Evolutionary conservation across 1,139 yeast genomes (phyloP), one percentile per base, ranked within the genome.

Genomic region (Blastobotrys elegans): DNA sequence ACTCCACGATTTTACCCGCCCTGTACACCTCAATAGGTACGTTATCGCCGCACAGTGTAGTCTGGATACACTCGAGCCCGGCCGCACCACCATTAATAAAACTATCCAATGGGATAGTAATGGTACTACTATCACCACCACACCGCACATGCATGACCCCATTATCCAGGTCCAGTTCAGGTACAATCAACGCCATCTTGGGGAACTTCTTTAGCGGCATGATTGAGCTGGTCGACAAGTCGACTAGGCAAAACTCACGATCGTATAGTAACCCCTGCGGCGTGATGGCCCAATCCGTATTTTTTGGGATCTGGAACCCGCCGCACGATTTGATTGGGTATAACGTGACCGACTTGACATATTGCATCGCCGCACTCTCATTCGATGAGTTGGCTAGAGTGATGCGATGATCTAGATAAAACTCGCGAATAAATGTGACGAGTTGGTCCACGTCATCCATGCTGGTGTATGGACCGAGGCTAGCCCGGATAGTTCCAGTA

Each of bases 251-350:
- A 49, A 70, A 71, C 49, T 60, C 60, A 10, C 76, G 56, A 52
- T 72, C 76, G 56, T 62, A 66, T 44, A 64, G 53, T 24, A 72
- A 56, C 1, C 75, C 74, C 7, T 49, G 50, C 3, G 46, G 46
- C 1, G 48, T 47, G 1, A 71, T 56, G 3, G 52, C 48, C 73
- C 73, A 69, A 1, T 49, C 41, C 2, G 38, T 29, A n/a, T 51
- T 52, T 1, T 26, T 20, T 0, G 66, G 63, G 4, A 71, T 57
- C 13, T 47, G 41, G 38, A 55, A 63, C 2, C 68, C 72, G 3
- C 60, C 63, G 50, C 76, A 72, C 6, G 75, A 70, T 46, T 72
- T 72, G 42, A 72, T 66, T 1, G 76, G 76, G 52, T 8, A 69
- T 41, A 44, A 29, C 14, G 49, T 30, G 10, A 43, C 33, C 24